These are phyloP conservation scores for Sequoiadendron giganteum DNA, from an alignment of 75 land plant species.

Conservation along the genomic window DNA sequence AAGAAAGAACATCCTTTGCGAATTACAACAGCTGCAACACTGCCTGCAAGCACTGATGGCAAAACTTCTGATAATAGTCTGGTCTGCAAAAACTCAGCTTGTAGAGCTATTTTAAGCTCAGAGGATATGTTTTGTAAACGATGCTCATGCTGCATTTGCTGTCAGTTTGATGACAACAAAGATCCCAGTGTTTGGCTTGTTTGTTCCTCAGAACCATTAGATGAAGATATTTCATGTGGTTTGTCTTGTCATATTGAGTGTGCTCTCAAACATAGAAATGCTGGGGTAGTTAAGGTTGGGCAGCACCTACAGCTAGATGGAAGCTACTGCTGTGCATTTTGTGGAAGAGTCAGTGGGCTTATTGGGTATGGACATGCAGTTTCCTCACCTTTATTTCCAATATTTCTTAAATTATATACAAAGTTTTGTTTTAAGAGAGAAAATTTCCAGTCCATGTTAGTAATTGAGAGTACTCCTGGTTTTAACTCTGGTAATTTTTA, in stretches of 20 bases:
- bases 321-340: slow-evolving; percentile 76
- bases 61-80: slow-evolving; percentile 16
- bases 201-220: slow-evolving; percentile 56
- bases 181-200: slow-evolving; percentile 96
- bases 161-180: slow-evolving; percentile 87
- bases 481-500: too few relatives aligned
- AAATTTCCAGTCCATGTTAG: too few relatives aligned
- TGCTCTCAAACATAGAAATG: slow-evolving; percentile 56
- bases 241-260: slow-evolving; percentile 89
- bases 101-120: slow-evolving; percentile 51
- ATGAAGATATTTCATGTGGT: slow-evolving; percentile 56
- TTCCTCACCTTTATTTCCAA: background rate
- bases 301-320: slow-evolving; percentile 74
- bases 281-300: slow-evolving; percentile 68
- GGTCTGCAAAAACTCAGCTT: slow-evolving; percentile 81
- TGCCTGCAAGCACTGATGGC: slow-evolving; percentile 7
- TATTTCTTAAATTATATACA: background rate
- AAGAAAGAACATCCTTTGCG: slow-evolving; percentile 62
- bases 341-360: slow-evolving; percentile 78
- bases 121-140: slow-evolving; percentile 85
- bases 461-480: too few relatives aligned
- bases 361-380: slow-evolving; percentile 52
- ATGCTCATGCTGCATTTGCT: slow-evolving; percentile 92
- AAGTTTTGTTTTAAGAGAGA: background rate
- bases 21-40: slow-evolving; percentile 24